phyloP scores from a whole-genome alignment of 768 basidiomycete genomes.

The Imleria badia region DNA sequence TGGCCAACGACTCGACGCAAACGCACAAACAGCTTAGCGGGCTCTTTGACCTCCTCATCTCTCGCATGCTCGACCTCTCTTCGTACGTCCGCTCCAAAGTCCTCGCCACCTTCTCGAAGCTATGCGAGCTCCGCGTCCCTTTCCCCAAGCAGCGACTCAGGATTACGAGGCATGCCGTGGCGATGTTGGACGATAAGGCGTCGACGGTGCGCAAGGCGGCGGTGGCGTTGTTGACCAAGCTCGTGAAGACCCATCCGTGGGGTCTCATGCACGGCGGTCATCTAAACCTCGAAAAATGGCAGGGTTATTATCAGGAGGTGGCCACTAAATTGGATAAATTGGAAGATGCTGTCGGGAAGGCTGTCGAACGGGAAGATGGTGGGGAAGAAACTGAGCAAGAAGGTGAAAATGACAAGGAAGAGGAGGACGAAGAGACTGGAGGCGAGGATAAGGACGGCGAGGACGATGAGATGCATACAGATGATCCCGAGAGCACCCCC shows the following conservation, averaged over 20 bases:
- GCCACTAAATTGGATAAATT: conserved; percentile 65
- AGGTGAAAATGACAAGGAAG: conserved; percentile 35
- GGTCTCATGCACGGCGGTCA: conserved; percentile 80
- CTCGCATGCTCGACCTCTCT: conserved; percentile 84
- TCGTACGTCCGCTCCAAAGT: conserved; percentile 93
- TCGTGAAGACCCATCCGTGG: conserved; percentile 88
- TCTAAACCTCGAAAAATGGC: conserved; percentile 70
- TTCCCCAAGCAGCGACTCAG: conserved; percentile 84
- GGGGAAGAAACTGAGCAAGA: conserved; percentile 37
- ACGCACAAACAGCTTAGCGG: conserved; percentile 71
- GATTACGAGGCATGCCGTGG: conserved; percentile 74
- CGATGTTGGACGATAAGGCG: conserved; percentile 86
- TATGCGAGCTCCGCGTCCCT: conserved; percentile 74
- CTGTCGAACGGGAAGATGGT: conserved; percentile 45
- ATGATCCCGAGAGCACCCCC: conserved; percentile 22
- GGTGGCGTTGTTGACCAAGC: conserved; percentile 67
- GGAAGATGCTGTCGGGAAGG: conserved; percentile 67
- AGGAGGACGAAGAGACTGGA: conserved; percentile 37
- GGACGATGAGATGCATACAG: conserved; percentile 36
- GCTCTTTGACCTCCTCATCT: conserved; percentile 81
- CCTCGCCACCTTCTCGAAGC: conserved; percentile 67
- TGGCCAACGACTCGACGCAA: conserved; percentile 44
- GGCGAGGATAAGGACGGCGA: conserved; percentile 28
- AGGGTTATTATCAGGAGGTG: conserved; percentile 64
- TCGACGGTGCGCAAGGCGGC: conserved; percentile 85